Base-by-base conservation (phyloP, 768 basidiomycete genomes). In the Asterophora parasitica region DNA sequence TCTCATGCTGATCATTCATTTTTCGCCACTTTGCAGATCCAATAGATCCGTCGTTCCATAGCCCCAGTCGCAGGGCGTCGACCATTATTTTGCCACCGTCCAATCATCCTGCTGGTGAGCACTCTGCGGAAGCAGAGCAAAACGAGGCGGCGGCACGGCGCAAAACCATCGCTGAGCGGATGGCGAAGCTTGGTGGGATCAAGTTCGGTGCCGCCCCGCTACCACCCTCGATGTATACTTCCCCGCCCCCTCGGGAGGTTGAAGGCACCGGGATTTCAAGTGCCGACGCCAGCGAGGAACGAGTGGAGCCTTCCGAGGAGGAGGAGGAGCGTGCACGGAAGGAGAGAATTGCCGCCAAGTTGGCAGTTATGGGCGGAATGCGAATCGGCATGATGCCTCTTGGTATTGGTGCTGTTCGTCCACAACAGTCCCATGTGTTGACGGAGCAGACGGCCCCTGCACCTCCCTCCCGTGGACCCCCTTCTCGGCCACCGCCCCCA, bases 131-230 rank as follows among this genome's bases (percentile, higher is more conserved):
- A 30, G 37, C 59, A 8, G 61, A 61, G 26, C 72, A 72, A 49
- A 74, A 77, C 42, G 69, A 69, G 1, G 78, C 78, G 47, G 75
- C 79, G 17, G 66, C 65, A 2, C 74, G 83, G 40, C 77, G 83
- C 17, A 75, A 74, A 26, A 87, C 87, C 1, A 88, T 96, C 31
- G 91, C 92, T 1, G 92, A 95, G 49, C 78, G 93, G n/a, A 94
- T 96, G 92, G 92, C 92, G 1, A 90, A 83, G 58, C 72, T 96
- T 0, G 91, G 93, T 12, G 90, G 88, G 3, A 83, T 95, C 60
- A 80, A 78, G 52, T 86, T 93, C 54, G 90, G 90, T 1, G 81
- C 76, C 36, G 85, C 85, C 12, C 79, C 82, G n/a, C 37, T 63
- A 37, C 65, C 68, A 35, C 45, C 55, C 8, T 70, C 74, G 13